These are phyloP conservation scores for Termitomyces sp. DNA, from an alignment of 768 basidiomycete species.

Conservation along the genomic window DNA sequence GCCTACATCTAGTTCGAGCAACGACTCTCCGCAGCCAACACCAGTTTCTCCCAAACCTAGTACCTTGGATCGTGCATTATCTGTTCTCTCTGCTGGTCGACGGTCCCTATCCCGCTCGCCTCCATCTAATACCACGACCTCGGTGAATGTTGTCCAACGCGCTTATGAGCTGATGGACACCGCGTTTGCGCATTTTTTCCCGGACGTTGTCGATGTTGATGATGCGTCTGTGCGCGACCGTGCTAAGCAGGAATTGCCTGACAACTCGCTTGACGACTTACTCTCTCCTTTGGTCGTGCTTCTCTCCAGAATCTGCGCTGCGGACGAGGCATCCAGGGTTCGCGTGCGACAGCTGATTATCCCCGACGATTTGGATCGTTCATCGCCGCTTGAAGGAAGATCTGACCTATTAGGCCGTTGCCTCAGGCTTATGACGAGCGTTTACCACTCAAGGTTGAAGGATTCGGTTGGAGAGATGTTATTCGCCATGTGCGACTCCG, in stretches of 20 bases:
- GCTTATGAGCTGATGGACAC: constrained; percentile 65
- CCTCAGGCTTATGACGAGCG: constrained; percentile 67
- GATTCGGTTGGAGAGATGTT: constrained; percentile 83
- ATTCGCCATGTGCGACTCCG: constrained; percentile 74
- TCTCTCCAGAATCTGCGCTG: constrained; percentile 62
- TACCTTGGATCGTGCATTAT: constrained; percentile 53
- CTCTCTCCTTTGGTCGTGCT: constrained; percentile 75
- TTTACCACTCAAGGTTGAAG: constrained; percentile 70
- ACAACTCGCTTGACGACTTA: constrained; percentile 67
- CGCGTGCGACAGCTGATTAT: constrained; percentile 65
- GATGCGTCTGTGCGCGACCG: constrained; percentile 52
- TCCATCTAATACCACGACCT: constrained; percentile 27
- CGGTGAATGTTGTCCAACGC: constrained; percentile 50
- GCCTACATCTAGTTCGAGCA: constrained; percentile 24
- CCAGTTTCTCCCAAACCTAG: constrained; percentile 29
- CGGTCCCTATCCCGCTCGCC: constrained; percentile 47
- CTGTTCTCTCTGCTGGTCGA: constrained; percentile 46
- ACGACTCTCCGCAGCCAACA: constrained; percentile 29
- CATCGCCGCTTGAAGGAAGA: constrained; percentile 66
- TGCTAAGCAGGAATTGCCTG: constrained; percentile 40
- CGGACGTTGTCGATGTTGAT: constrained; percentile 58
- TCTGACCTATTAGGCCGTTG: constrained; percentile 73
- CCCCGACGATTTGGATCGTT: constrained; percentile 77
- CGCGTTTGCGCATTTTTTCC: constrained; percentile 57
- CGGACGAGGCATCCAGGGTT: constrained; percentile 49